phyloP scores from a whole-genome alignment of 2,329 filamentous ascomycete species.

The Sporothrix schenckii region DNA sequence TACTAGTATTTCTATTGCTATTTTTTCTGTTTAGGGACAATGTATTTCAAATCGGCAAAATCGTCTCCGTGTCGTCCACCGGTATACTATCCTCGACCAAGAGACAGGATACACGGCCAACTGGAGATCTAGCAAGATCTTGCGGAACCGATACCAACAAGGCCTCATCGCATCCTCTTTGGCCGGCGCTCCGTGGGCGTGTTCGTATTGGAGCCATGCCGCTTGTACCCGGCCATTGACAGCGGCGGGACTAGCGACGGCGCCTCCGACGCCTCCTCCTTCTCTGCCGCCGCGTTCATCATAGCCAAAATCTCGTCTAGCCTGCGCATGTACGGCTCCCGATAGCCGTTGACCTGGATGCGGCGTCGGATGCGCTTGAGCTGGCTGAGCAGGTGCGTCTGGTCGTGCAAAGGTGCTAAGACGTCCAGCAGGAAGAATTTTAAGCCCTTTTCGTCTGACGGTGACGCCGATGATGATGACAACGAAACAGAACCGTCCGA shows the following conservation, averaged over 20 bases:
- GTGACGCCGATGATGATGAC: not conserved
- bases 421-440: slow-evolving; percentile 50
- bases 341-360: slow-evolving; percentile 36
- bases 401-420: slow-evolving; percentile 50
- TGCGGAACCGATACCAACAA: not conserved
- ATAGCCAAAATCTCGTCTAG: slow-evolving; percentile 32
- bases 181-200: slow-evolving; percentile 22
- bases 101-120: not conserved
- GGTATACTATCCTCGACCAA: not conserved
- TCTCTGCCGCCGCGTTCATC: slow-evolving; percentile 28
- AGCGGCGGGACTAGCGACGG: not conserved
- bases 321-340: slow-evolving; percentile 32
- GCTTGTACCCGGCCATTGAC: slow-evolving; percentile 25
- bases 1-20: not conserved
- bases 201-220: slow-evolving; percentile 20
- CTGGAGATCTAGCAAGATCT: too few relatives aligned
- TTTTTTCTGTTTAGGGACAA: not conserved
- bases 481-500: slow-evolving; percentile 38
- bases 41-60: not conserved
- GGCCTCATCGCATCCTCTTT: slow-evolving; percentile 29
- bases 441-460: slow-evolving; percentile 39
- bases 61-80: not conserved
- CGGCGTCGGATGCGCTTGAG: slow-evolving; percentile 41
- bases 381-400: slow-evolving; percentile 49
- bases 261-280: not conserved